Percentiles rank a stretch among this genome's conserved stretches.
Conservation (phyloP, 805 yeast species). For the Ogataea thermomethanolica region DNA sequence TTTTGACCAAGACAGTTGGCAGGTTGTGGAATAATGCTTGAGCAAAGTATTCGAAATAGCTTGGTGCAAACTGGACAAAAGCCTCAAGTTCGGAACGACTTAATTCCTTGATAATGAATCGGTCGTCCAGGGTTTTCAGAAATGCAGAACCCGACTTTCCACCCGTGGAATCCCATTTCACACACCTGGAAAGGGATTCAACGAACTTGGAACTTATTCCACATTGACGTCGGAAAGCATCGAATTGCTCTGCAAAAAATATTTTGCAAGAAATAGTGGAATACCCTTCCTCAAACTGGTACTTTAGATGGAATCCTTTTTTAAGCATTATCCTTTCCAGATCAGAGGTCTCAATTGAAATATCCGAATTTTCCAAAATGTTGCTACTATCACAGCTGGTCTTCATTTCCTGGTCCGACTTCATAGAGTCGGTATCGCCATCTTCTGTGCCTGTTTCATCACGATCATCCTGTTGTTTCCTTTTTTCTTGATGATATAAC, state of each 20-base stretch:
- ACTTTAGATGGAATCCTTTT: slow-evolving; percentile 84
- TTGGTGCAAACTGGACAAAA: slow-evolving; percentile 92
- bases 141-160: slow-evolving; percentile 97
- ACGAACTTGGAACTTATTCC: slow-evolving; percentile 71
- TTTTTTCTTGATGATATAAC: slow-evolving; percentile 37
- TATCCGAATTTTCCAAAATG: slow-evolving; percentile 4
- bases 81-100: slow-evolving; percentile 88
- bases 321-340: slow-evolving; percentile 73
- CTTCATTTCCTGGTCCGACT: slow-evolving; percentile 2
- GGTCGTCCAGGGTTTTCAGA: slow-evolving; percentile 84
- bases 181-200: slow-evolving; percentile 88
- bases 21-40: slow-evolving; percentile 93
- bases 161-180: slow-evolving; percentile 93
- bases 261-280: slow-evolving; percentile 88
- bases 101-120: slow-evolving; percentile 85
- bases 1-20: slow-evolving; percentile 91
- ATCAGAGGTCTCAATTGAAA: slow-evolving; percentile 19
- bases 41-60: slow-evolving; percentile 92
- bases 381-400: slow-evolving; percentile 8
- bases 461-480: slow-evolving; percentile 6
- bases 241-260: slow-evolving; percentile 94
- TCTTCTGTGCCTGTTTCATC: slow-evolving; percentile 19
- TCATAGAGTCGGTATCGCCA: slow-evolving; percentile 10
- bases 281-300: slow-evolving; percentile 84
- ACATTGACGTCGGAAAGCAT: slow-evolving; percentile 85